A percentile compares a stretch with the other conserved stretches of the same genome.
Evolutionary conservation across 306 rosid genomes (phyloP).

Genomic region (Citrullus amarus): DNA sequence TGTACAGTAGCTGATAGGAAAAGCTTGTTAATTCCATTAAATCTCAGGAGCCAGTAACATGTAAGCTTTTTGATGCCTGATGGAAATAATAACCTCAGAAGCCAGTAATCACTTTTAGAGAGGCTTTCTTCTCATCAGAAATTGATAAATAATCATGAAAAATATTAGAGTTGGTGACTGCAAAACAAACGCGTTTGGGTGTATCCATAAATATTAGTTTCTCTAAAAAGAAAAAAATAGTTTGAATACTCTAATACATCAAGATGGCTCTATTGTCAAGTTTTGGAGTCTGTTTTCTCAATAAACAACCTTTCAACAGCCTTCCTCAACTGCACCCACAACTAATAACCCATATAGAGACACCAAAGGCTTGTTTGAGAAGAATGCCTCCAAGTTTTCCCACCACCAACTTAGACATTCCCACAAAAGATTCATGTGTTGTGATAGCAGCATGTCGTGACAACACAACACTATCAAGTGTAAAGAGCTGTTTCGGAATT

Average conservation of each 20-base stretch:
- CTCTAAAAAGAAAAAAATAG: neutral
- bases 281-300: slow-evolving; percentile 6
- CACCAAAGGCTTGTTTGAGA: slow-evolving; percentile 16
- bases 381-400: slow-evolving; percentile 23
- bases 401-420: slow-evolving; percentile 1
- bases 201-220: neutral
- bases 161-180: neutral
- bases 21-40: neutral
- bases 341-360: slow-evolving; percentile 8
- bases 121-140: neutral
- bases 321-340: slow-evolving; percentile 11
- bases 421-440: slow-evolving; percentile 2
- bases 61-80: no score
- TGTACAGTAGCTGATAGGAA: no score
- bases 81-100: neutral
- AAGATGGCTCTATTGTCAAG: neutral
- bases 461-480: slow-evolving; percentile 34
- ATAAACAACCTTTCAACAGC: slow-evolving; percentile 10
- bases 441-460: slow-evolving; percentile 1
- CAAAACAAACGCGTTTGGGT: neutral
- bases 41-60: neutral
- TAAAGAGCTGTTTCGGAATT: slow-evolving; percentile 25
- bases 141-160: neutral
- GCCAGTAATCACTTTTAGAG: neutral
- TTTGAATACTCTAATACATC: neutral